Conservation (phyloP, 495 filamentous ascomycete genomes). For the Daldinia loculata region DNA sequence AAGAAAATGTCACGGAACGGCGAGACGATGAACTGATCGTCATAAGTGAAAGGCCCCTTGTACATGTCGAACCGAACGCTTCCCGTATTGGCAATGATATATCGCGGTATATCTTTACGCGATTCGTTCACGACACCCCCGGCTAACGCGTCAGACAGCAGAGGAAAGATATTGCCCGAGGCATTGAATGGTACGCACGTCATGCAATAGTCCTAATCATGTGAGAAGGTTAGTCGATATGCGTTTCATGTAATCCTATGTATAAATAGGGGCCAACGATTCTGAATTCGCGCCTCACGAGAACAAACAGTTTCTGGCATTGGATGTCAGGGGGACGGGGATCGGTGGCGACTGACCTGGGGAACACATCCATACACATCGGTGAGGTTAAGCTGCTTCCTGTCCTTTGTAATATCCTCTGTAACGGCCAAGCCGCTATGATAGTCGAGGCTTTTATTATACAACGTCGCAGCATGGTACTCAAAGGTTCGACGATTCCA, state of each 20-base stretch:
- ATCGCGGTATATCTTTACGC: conserved; percentile 58
- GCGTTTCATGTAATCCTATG: not conserved
- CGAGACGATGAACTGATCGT: conserved; percentile 78
- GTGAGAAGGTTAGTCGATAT: not conserved
- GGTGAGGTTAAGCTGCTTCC: conserved; percentile 69
- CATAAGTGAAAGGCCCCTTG: conserved; percentile 80
- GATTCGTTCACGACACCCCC: conserved; percentile 61
- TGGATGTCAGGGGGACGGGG: not conserved
- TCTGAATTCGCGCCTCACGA: too few relatives aligned
- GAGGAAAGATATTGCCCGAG: conserved; percentile 71
- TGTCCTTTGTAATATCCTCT: conserved; percentile 67
- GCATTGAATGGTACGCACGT: conserved; percentile 69
- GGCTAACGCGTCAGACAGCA: conserved; percentile 68
- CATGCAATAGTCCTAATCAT: conserved; percentile 65
- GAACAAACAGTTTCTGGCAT: not conserved
- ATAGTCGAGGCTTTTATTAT: conserved; percentile 70
- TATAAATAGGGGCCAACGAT: too few relatives aligned
- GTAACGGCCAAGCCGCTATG: conserved; percentile 72
- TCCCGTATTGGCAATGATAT: conserved; percentile 80
- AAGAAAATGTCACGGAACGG: conserved; percentile 80
- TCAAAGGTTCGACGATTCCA: conserved; percentile 82
- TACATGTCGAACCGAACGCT: conserved; percentile 86
- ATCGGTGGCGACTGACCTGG: conserved; percentile 38
- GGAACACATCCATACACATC: conserved; percentile 76
- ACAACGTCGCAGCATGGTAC: conserved; percentile 70